Percentiles rank a stretch among this genome's conserved stretches.
These are phyloP conservation scores for Penicillium brevicompactum DNA, from an alignment of 2,329 filamentous ascomycete genomes.

Conservation along the genomic window DNA sequence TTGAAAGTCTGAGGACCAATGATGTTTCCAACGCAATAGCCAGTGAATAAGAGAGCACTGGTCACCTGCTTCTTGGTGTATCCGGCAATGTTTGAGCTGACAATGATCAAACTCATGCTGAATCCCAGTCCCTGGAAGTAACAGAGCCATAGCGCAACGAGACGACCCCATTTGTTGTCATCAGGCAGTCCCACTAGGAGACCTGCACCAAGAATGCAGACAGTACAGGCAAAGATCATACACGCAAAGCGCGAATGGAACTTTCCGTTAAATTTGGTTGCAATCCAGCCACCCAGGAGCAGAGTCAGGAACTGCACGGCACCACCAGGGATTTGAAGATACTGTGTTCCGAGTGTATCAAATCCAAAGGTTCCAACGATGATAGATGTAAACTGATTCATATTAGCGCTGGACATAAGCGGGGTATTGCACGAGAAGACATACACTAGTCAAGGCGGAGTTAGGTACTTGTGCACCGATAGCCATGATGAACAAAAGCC, in stretches of 20 bases:
- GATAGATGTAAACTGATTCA: constrained; percentile 47
- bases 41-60: constrained; percentile 53
- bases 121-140: constrained; percentile 59
- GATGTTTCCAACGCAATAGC: constrained; percentile 59
- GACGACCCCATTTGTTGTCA: constrained; percentile 58
- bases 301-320: constrained; percentile 60
- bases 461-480: constrained; percentile 60
- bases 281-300: constrained; percentile 54
- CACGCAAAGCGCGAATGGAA: constrained; percentile 56
- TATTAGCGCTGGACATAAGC: neutral
- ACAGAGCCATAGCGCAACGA: constrained; percentile 61
- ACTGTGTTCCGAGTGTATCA: constrained; percentile 55
- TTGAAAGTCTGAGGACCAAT: constrained; percentile 59
- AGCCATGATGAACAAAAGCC: constrained; percentile 59
- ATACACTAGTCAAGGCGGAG: constrained; percentile 54
- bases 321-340: constrained; percentile 63
- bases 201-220: constrained; percentile 57
- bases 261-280: constrained; percentile 47
- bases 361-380: constrained; percentile 53
- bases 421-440: neutral
- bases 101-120: constrained; percentile 56
- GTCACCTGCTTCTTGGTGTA: constrained; percentile 60
- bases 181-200: constrained; percentile 56
- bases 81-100: constrained; percentile 56
- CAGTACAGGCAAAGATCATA: constrained; percentile 58